These are phyloP conservation scores for Pleurotus eryngii DNA, from an alignment of 768 basidiomycete species.

Conservation along the genomic window DNA sequence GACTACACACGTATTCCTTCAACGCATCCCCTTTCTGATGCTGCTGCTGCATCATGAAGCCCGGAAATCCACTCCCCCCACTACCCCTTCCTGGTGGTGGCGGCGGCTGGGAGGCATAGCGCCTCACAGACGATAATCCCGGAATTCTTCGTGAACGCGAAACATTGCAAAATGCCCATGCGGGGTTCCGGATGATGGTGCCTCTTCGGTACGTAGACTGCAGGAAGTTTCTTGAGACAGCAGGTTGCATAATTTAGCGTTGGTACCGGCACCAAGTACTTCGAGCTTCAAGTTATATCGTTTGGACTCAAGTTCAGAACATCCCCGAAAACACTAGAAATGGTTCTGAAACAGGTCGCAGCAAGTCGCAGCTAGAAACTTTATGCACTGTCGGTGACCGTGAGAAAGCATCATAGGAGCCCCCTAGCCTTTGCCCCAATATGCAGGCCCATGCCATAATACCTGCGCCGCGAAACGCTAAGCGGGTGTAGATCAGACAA, in stretches of 20 bases:
- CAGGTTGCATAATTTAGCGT: background rate
- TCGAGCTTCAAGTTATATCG: background rate
- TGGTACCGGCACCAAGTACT: background rate
- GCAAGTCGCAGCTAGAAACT: no score
- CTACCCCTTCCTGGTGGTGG: constrained; percentile 37
- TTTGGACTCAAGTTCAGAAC: background rate
- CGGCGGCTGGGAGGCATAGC: constrained; percentile 43
- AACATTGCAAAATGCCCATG: background rate
- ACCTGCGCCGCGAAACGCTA: no score
- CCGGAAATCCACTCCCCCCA: constrained; percentile 60
- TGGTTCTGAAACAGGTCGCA: no score
- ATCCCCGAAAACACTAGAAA: background rate
- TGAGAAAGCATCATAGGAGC: no score
- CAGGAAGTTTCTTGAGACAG: background rate
- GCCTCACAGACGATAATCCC: constrained; percentile 17
- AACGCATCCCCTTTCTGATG: constrained; percentile 81
- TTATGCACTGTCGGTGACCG: no score
- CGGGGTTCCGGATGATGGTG: background rate
- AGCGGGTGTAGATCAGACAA: no score
- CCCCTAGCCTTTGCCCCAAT: no score
- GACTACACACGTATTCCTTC: constrained; percentile 60
- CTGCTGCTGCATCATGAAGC: constrained; percentile 55
- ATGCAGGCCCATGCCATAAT: no score
- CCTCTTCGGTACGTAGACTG: background rate
- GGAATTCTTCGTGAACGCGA: background rate